phyloP scores from a whole-genome alignment of 2,329 filamentous ascomycete genomes.

The Sporothrix variecibatus region DNA sequence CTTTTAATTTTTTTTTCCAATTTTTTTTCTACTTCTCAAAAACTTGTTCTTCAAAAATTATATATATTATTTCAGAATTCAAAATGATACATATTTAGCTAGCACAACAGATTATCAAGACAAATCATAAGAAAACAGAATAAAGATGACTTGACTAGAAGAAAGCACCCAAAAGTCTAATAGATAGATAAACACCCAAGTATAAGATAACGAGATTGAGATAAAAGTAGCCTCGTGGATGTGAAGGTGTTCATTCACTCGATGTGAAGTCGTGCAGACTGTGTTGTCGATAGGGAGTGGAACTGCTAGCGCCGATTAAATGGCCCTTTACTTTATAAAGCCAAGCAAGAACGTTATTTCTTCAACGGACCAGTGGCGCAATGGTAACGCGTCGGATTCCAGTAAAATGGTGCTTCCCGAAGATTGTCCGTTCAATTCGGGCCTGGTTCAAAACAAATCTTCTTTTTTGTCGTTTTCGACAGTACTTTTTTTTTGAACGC shows the following conservation, averaged over 20 bases:
- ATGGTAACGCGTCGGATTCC: constrained; percentile 30
- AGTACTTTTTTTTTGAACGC: neutral
- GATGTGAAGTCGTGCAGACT: neutral
- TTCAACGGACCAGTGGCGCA: constrained; percentile 26
- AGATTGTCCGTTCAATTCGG: constrained; percentile 29
- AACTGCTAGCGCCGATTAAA: neutral
- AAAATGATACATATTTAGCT: too few species aligned
- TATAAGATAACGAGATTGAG: too few species aligned
- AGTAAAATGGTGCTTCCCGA: constrained; percentile 27
- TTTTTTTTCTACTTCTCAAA: neutral
- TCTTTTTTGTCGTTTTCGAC: neutral
- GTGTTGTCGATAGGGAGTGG: neutral
- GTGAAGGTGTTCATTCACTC: neutral
- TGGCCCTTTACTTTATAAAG: constrained; percentile 1
- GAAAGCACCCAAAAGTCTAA: too few species aligned
- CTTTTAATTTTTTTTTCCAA: neutral
- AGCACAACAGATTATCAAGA: too few species aligned
- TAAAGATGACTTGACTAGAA: too few species aligned
- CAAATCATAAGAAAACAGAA: too few species aligned
- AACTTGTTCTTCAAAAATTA: too few species aligned
- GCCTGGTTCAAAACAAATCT: constrained; percentile 21
- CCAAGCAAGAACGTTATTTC: neutral
- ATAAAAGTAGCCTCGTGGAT: too few species aligned
- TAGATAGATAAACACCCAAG: too few species aligned
- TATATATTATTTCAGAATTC: too few species aligned